Conservation (phyloP, 495 filamentous ascomycete species). For the Margaritispora aquatica region DNA sequence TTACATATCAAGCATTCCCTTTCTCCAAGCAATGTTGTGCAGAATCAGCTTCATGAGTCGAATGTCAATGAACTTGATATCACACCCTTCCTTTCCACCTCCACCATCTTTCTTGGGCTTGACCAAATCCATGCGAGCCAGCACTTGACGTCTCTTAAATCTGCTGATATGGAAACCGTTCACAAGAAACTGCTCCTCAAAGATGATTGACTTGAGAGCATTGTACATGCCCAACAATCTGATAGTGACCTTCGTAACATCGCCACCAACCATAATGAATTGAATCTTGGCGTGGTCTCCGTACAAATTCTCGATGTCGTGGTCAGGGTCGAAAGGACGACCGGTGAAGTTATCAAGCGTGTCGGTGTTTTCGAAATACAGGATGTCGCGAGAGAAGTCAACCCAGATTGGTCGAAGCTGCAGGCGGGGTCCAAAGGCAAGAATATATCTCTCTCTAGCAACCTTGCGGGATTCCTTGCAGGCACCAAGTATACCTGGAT, state of each 20-base stretch:
- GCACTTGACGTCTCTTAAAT: neutral
- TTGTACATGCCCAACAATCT: neutral
- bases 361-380: neutral
- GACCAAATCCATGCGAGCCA: neutral
- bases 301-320: neutral
- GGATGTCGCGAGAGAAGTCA: neutral
- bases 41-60: neutral
- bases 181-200: neutral
- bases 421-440: neutral
- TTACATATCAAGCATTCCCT: neutral
- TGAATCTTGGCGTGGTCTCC: neutral
- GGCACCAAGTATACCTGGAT: neutral
- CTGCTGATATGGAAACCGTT: neutral
- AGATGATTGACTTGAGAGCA: neutral
- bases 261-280: neutral
- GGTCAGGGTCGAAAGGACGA: neutral
- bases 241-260: neutral
- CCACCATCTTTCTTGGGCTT: neutral
- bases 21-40: neutral
- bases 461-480: neutral
- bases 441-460: neutral
- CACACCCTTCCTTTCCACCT: neutral
- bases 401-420: neutral
- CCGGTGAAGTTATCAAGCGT: neutral
- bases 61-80: neutral